Evolutionary conservation across 1,284 basidiomycete species (phyloP), one percentile per base, ranked within the genome.

Genomic region (Moniliella sp.): DNA sequence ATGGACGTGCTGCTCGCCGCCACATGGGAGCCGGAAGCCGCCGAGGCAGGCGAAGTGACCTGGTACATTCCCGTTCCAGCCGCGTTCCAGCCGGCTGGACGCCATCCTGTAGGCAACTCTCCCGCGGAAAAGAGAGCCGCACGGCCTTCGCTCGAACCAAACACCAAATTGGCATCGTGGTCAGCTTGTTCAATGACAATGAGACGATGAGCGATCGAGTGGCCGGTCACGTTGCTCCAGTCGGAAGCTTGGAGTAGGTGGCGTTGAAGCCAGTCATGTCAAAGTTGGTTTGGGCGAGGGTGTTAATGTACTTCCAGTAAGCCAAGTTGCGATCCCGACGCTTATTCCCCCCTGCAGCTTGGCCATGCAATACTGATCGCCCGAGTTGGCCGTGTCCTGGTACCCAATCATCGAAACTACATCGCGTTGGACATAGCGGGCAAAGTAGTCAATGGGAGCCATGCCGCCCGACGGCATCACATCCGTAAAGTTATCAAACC

Each of bases 301-400:
- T 35, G 33, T 57, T 55, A 30, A 57, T 42, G 40, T 57, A 57
- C 35, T 46, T 44, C 51, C 52, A 59, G 48, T 52, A 59, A 16
- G 38, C 40, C 17, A 57, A 30, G 31, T 54, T 57, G 4, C 56
- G 37, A 33, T 59, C 51, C 3, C 54, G 32, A 1, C 56, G 35
- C 8, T 40, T 39, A 0, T 35, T 32, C 4, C 56, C 56, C 56
- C 56, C 31, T 54, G 54, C 2, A 55, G 35, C 4, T 45, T 19
- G 3, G 54, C 56, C 52, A 54, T 54, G 33, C 56, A 57, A 36
- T 48, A 46, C 28, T 50, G 48, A 27, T 59, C 56, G n/a, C 56
- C 56, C 21, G 15, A 35, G 1, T 26, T 18, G 0, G 27, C 27
- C 0, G 41, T n/a, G n/a, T 59, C 56, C 28, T 52, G 28, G 29